These are phyloP conservation scores for Fusarium sp. DNA, from an alignment of 2,329 filamentous ascomycete genomes.

Conservation along the genomic window DNA sequence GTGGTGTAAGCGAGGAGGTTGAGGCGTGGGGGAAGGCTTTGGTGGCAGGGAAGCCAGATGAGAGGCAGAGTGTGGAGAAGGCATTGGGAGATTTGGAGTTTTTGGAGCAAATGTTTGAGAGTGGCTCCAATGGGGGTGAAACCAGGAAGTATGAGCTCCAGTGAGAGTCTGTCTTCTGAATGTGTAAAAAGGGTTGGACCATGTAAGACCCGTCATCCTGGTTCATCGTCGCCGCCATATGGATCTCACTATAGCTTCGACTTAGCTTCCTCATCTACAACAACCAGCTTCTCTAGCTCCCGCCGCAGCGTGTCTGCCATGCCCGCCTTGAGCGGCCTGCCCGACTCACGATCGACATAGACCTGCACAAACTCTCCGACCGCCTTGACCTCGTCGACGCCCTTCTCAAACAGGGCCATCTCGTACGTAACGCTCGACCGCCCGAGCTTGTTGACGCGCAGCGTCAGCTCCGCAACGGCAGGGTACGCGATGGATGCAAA, in stretches of 20 bases:
- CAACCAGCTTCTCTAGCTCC: conserved; percentile 67
- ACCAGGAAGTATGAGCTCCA: conserved; percentile 54
- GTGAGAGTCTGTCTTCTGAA: conserved; percentile 8
- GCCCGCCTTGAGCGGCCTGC: conserved; percentile 72
- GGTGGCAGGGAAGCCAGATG: conserved; percentile 57
- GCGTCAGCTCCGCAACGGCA: conserved; percentile 80
- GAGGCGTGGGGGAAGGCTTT: conserved; percentile 69
- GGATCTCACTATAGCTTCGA: conserved; percentile 19
- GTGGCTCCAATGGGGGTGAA: conserved; percentile 56
- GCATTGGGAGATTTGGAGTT: conserved; percentile 71
- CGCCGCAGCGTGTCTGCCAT: conserved; percentile 70
- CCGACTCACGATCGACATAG: conserved; percentile 80
- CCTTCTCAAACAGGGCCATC: conserved; percentile 84
- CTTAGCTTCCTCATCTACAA: conserved; percentile 45
- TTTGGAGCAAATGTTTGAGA: conserved; percentile 62
- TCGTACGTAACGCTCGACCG: conserved; percentile 92
- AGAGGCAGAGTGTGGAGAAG: conserved; percentile 65
- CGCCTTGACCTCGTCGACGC: conserved; percentile 76
- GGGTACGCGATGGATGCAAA: conserved; percentile 86
- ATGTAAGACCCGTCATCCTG: background rate
- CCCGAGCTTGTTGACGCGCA: conserved; percentile 86
- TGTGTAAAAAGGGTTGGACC: background rate
- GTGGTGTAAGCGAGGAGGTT: conserved; percentile 69
- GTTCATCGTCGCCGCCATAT: background rate
- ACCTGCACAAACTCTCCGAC: conserved; percentile 90